Conservation (phyloP, 148 eudicot species). For the Amaranthus cruentus region DNA sequence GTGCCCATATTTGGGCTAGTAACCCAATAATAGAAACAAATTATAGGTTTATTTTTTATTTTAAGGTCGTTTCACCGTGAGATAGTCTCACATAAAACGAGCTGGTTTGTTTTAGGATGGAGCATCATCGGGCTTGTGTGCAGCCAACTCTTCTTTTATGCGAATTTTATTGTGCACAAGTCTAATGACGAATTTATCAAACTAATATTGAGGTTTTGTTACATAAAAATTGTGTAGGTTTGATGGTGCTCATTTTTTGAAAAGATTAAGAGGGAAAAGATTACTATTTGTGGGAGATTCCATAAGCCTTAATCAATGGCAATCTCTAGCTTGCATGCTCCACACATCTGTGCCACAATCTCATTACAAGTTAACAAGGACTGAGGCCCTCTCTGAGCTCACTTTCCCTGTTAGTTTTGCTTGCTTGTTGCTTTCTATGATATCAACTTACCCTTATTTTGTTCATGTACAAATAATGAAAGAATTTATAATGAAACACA, state of each 20-base stretch:
- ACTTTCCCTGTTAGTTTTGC: conserved; percentile 33
- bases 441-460: not conserved
- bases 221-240: conserved; percentile 12
- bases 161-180: too few species aligned
- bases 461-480: not conserved
- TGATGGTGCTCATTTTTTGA: conserved; percentile 26
- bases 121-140: too few species aligned
- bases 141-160: too few species aligned
- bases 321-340: conserved; percentile 51
- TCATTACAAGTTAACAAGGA: conserved; percentile 22
- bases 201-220: not conserved
- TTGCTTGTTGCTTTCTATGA: too few species aligned
- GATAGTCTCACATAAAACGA: too few species aligned
- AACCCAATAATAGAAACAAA: too few species aligned
- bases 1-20: too few species aligned
- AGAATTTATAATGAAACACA: too few species aligned
- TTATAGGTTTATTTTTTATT: too few species aligned
- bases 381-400: conserved; percentile 33
- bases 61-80: too few species aligned
- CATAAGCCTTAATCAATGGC: conserved; percentile 53
- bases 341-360: conserved; percentile 32
- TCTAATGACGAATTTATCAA: too few species aligned
- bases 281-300: conserved; percentile 62
- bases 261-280: conserved; percentile 34
- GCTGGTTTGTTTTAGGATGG: too few species aligned